Evolutionary conservation across 2,329 filamentous ascomycete species (phyloP), one percentile per base, ranked within the genome.

Genomic region (Talaromyces marneffei): DNA sequence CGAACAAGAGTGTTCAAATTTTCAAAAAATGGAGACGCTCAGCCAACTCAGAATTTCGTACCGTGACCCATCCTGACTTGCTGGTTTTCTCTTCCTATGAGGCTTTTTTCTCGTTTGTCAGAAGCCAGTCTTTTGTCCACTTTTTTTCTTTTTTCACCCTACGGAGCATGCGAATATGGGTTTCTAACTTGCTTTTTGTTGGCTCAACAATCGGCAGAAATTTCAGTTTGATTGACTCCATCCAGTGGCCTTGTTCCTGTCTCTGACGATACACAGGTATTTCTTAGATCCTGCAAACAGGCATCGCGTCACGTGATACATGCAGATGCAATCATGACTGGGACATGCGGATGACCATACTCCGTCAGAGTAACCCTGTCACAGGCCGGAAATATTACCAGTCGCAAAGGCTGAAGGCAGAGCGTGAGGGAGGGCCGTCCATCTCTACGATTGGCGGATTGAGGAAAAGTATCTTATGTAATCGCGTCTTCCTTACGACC

Each of bases 101-200:
- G 59, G 42, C 53, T 61, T 57, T 57, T 55, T 50, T 57, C 53
- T 56, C 44, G 59, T 56, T 61, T 52, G 39, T 48, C 50, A 35
- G 44, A 9, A 7, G 16, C 25, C 27, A 4, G 18, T 33, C 27
- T 4, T 3, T 23, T 57, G 42, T 53, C 59, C 46, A 52, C 44
- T 57, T 57, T 61, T 57, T 56, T 16, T 9, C 14, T 42, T 42
- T 39, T 39, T 48, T 12, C 12, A n/a, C n/a, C n/a, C 14, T 48
- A 5, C 23, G 33, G 12, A 12, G 14, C 6, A 6, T 12, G 40
- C 18, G 10, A n/a, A 4, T 42, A 27, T 48, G 48, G 33, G 12
- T 23, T 42, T 18, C 27, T 39, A 6, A 12, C 54, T 37, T 52
- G n/a, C 8, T 40, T 52, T 52, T 58, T 29, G 25, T 33, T 33